Percentiles rank a stretch among this genome's conserved stretches.
Conservation (phyloP, 2,329 filamentous ascomycete genomes). For the Colletotrichum sp. region DNA sequence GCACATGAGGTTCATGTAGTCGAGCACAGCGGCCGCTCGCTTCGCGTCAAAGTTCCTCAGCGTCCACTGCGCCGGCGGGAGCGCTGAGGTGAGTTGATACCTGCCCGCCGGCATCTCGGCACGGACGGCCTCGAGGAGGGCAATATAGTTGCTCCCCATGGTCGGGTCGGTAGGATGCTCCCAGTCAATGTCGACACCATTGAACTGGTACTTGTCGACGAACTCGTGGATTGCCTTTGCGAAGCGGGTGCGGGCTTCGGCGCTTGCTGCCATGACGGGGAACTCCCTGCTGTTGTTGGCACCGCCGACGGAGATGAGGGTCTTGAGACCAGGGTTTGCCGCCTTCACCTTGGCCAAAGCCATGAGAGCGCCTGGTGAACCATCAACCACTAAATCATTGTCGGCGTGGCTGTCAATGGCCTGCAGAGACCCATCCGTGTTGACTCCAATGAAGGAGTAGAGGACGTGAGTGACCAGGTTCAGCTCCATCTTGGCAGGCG, state of each 20-base stretch:
- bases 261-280: slow-evolving; percentile 56
- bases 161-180: slow-evolving; percentile 47
- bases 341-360: slow-evolving; percentile 64
- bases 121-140: slow-evolving; percentile 60
- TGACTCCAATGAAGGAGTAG: slow-evolving; percentile 61
- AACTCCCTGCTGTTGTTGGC: slow-evolving; percentile 68
- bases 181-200: slow-evolving; percentile 66
- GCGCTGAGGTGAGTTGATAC: slow-evolving; percentile 65
- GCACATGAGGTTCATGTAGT: slow-evolving; percentile 71
- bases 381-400: slow-evolving; percentile 63
- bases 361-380: slow-evolving; percentile 62
- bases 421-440: slow-evolving; percentile 24
- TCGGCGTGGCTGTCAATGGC: slow-evolving; percentile 69
- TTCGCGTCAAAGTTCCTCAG: slow-evolving; percentile 63
- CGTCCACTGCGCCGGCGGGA: slow-evolving; percentile 67
- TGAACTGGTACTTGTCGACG: slow-evolving; percentile 61
- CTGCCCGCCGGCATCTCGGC: slow-evolving; percentile 56
- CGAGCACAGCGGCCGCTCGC: slow-evolving; percentile 56
- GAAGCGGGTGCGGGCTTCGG: slow-evolving; percentile 55
- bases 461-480: slow-evolving; percentile 66
- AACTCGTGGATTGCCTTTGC: slow-evolving; percentile 57
- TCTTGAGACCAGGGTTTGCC: slow-evolving; percentile 59
- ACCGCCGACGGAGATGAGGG: slow-evolving; percentile 70
- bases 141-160: slow-evolving; percentile 63
- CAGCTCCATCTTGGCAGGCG: slow-evolving; percentile 62